phyloP scores from a whole-genome alignment of 2,329 filamentous ascomycete genomes.

The Aspergillus sp. region DNA sequence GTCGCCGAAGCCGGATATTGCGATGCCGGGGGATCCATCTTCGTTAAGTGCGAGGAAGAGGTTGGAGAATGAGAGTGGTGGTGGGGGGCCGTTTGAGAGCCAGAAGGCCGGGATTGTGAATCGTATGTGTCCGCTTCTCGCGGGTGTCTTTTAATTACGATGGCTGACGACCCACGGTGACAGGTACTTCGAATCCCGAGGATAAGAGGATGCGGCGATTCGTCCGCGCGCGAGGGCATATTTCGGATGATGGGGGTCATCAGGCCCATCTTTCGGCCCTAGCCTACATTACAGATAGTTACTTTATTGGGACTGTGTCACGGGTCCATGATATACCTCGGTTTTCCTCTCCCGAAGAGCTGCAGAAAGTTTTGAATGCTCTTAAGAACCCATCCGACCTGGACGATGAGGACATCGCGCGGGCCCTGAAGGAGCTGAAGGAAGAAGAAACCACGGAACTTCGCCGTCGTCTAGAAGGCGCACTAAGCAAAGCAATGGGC shows the following conservation, averaged over 20 bases:
- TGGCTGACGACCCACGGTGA: not conserved
- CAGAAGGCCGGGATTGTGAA: constrained; percentile 53
- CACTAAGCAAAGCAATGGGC: constrained; percentile 21
- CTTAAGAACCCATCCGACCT: constrained; percentile 40
- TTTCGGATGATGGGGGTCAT: constrained; percentile 65
- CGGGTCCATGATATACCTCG: constrained; percentile 75
- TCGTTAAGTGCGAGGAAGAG: constrained; percentile 24
- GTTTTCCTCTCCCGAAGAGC: constrained; percentile 50
- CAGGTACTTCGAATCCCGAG: constrained; percentile 48
- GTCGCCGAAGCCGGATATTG: constrained; percentile 50
- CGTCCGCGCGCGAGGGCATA: constrained; percentile 51
- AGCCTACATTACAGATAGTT: constrained; percentile 87
- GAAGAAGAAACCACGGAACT: constrained; percentile 38
- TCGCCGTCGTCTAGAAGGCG: constrained; percentile 27
- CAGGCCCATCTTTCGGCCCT: constrained; percentile 79
- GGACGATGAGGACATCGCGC: constrained; percentile 34
- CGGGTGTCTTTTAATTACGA: not conserved
- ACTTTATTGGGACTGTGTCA: constrained; percentile 84
- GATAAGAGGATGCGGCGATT: constrained; percentile 60
- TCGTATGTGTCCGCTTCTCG: constrained; percentile 26
- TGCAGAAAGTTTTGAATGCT: constrained; percentile 32
- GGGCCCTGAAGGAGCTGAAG: constrained; percentile 37
- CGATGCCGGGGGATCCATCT: constrained; percentile 33
- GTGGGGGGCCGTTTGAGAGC: constrained; percentile 51
- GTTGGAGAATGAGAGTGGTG: constrained; percentile 17